Evolutionary conservation across 495 filamentous ascomycete species (phyloP), one percentile per base, ranked within the genome.

Genomic region (Aspergillus incahuasiensis): DNA sequence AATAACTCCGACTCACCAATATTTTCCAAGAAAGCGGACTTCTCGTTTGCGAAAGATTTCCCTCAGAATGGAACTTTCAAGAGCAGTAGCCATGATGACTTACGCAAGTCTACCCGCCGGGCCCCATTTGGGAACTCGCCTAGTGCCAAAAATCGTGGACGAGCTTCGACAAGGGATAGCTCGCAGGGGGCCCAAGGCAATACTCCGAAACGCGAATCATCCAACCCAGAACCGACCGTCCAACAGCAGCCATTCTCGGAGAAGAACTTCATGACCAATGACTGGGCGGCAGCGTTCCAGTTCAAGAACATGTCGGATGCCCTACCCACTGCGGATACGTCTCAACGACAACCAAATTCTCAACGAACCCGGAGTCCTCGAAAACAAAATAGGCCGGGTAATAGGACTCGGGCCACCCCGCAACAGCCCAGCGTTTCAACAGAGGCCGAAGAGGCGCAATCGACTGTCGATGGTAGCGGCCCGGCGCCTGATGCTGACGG

Each of bases 61-160:
- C 22, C 32, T 6, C 59, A 51, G 46, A 59, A 61, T 48, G 45
- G 61, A 11, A 48, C 58, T 18, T 69, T 65, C 24, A 71, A 63
- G 24, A 82, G 80, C 48, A 79, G 76, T 45, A 91, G 85, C 63
- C 76, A 84, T 30, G 88, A 90, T 61, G 84, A 85, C 57, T 86
- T 96, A 68, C 89, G 89, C 61, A 90, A 86, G 28, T 82, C 80
- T 0, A 71, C 75, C 21, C 79, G 83, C 30, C 87, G 82, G 40
- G 69, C 73, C 12, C 48, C 54, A 1, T 63, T 73, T 20, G 79
- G 81, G 32, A 81, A 79, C 62, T 81, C 86, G 24, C 62, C 64
- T 40, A 63, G 64, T 49, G 66, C 71, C 19, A 71, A 68, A 47
- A 68, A 46, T 56, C 77, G 65, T 56, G 63, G 61, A 16, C 64